Conservation (phyloP, 768 basidiomycete genomes). For the Serendipita sp. region DNA sequence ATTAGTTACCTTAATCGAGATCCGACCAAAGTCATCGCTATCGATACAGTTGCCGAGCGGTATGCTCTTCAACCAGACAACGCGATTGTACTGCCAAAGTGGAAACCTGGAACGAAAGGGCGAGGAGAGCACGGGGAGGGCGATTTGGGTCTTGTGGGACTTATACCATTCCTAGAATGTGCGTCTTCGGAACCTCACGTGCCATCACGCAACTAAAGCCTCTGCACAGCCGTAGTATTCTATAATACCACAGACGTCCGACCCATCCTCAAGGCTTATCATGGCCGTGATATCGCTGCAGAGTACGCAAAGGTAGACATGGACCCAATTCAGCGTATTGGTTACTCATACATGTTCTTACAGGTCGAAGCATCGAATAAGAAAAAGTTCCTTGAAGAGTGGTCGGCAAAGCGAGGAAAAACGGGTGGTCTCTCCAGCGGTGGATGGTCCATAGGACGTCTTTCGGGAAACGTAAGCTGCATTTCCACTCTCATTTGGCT, state of each 20-base stretch:
- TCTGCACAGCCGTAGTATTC: conserved; percentile 65
- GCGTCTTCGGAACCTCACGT: conserved; percentile 13
- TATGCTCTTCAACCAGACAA: conserved; percentile 74
- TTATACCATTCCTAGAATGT: conserved; percentile 97
- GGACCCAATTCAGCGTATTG: neutral
- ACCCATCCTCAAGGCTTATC: conserved; percentile 72
- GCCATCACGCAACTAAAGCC: neutral
- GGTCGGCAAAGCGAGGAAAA: neutral
- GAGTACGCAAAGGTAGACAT: conserved; percentile 55
- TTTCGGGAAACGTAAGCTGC: neutral
- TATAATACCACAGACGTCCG: conserved; percentile 79
- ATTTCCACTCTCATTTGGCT: neutral
- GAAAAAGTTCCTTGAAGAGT: neutral
- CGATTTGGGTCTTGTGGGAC: conserved; percentile 64
- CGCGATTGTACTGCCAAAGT: conserved; percentile 64
- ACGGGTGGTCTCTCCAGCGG: neutral
- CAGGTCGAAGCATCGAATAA: neutral
- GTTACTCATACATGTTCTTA: neutral
- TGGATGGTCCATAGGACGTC: neutral
- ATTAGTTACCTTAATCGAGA: conserved; percentile 90
- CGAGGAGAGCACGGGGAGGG: conserved; percentile 23
- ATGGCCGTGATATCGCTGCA: conserved; percentile 71
- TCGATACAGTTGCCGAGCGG: conserved; percentile 77
- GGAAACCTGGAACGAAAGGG: conserved; percentile 49
- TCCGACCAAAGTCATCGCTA: conserved; percentile 69